Base-by-base conservation (phyloP, 257 asterid species). In the Lavandula angustifolia region DNA sequence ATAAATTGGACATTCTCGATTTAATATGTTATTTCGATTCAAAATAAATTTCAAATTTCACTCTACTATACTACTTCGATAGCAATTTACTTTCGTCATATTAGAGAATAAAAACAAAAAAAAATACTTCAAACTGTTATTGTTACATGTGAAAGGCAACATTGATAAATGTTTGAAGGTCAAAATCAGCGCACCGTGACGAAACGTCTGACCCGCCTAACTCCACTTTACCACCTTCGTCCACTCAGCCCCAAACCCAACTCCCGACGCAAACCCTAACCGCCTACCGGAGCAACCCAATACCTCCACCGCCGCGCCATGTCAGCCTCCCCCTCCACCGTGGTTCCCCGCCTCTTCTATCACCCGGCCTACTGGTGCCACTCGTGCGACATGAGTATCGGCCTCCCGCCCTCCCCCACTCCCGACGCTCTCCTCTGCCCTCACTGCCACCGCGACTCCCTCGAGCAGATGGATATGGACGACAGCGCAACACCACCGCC, bases 341-440 rank as follows among this genome's bases (percentile, higher is more conserved):
- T 77, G 50, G 60, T 66, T 3, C 75, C 81, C 41, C 80, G 74
- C 63, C 81, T 82, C 76, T 75, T 72, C 76, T 82, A 68, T 76
- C 88, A 78, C 79, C 91, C 88, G 7, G 86, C 89, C 54, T 85
- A 78, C 76, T 91, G 96, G 95, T 89, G 98, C 76, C 91, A 91
- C 82, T 83, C 85, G 32, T 91, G 97, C 74, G 97, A 85, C 86
- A 91, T 84, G 96, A 80, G 88, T 74, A 81, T 91, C 85, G 85
- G 85, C 76, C 80, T 84, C 32, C 87, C 86, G 42, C 86, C 90
- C 38, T 74, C 89, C 66, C 77, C 88, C 7, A 72, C 80, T 55
- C 79, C 88, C 12, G 57, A 71, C 66, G 85, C 95, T 64, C 94
- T 83, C 64, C 84, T 79, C 54, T 88, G 96, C 81, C 98, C 95